Evolutionary conservation across 257 asterid genomes (phyloP).

Genomic region (Hygrophila difformis): DNA sequence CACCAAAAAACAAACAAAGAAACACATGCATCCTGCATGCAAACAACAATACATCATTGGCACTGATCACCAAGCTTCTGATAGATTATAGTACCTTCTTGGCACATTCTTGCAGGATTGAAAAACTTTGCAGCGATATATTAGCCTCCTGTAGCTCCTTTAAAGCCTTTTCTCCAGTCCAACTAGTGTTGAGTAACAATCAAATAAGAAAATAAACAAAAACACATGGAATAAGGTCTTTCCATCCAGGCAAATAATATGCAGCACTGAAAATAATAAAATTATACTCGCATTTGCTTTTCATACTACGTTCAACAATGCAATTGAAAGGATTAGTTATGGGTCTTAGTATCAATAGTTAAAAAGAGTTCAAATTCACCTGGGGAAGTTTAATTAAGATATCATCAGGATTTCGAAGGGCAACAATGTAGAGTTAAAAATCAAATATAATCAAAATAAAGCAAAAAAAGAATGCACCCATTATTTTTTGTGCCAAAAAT

Average conservation of each 20-base stretch:
- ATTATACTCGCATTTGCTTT: no score
- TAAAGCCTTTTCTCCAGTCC: slow-evolving; percentile 93
- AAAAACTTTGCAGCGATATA: slow-evolving; percentile 58
- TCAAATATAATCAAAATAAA: slow-evolving; percentile 3
- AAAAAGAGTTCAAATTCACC: no score
- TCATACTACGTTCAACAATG: no score
- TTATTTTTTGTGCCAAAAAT: slow-evolving; percentile 4
- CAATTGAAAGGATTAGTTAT: no score
- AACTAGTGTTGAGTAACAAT: slow-evolving; percentile 30
- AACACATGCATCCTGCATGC: not conserved
- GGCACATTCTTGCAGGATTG: slow-evolving; percentile 75
- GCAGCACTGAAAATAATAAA: no score
- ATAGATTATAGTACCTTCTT: slow-evolving; percentile 45
- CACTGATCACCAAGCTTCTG: no score
- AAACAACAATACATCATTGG: slow-evolving; percentile 6
- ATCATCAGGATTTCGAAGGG: no score
- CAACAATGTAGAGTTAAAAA: no score
- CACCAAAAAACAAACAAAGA: slow-evolving; percentile 11
- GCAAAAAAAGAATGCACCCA: slow-evolving; percentile 1
- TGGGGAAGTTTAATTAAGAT: no score
- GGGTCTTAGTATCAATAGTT: no score
- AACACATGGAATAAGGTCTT: not conserved
- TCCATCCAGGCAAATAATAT: slow-evolving; percentile 12
- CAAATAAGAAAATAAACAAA: slow-evolving; percentile 4
- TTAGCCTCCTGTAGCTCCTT: slow-evolving; percentile 83